Evolutionary conservation across 257 asterid species (phyloP).

Genomic region (Nicotiana paniculata): DNA sequence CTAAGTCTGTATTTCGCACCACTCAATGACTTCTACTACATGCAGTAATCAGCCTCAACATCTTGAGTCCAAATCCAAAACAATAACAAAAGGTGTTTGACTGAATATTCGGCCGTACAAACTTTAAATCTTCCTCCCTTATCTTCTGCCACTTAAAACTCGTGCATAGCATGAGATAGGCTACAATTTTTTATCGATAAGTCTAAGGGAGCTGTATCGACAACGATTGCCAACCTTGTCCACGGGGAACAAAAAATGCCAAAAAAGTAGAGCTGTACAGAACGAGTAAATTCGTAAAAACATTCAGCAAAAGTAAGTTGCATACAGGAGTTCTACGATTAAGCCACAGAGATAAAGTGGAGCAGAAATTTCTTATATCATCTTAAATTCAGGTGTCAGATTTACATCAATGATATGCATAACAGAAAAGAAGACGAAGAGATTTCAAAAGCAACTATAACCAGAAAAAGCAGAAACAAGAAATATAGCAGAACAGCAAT

Average conservation of each 20-base stretch:
- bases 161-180: neutral
- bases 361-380: neutral
- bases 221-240: neutral
- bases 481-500: neutral
- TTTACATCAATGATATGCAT: neutral
- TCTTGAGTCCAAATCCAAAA: neutral
- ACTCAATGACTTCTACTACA: neutral
- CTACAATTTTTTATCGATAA: neutral
- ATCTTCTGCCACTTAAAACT: neutral
- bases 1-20: neutral
- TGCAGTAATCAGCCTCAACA: neutral
- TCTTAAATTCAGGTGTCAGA: neutral
- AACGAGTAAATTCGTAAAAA: neutral
- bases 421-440: neutral
- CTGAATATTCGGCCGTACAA: neutral
- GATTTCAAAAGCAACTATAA: neutral
- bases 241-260: neutral
- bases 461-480: neutral
- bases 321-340: neutral
- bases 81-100: neutral
- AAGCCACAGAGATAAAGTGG: neutral
- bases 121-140: neutral
- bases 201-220: neutral
- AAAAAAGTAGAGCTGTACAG: neutral
- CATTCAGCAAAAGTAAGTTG: neutral